These are phyloP conservation scores for Fusarium burgessii DNA, from an alignment of 2,329 filamentous ascomycete genomes.

Conservation along the genomic window DNA sequence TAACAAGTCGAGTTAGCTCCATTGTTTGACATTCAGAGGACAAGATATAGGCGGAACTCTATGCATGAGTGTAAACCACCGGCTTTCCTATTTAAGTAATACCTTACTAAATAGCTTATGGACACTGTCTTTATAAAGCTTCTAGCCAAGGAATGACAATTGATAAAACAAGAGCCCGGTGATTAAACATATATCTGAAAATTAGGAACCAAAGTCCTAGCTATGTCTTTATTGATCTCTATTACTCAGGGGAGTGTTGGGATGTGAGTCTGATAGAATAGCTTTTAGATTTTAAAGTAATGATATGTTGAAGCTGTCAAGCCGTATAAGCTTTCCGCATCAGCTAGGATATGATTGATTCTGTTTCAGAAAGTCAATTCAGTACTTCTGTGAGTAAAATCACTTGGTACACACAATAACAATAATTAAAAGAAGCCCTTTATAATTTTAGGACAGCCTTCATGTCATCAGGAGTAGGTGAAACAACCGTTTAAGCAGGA, in stretches of 20 bases:
- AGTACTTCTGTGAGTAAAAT: not conserved
- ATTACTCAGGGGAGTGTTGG: not conserved
- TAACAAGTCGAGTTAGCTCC: not conserved
- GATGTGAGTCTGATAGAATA: not conserved
- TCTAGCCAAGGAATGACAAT: not conserved
- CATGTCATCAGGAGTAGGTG: not conserved
- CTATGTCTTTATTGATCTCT: not conserved
- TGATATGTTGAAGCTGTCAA: not conserved
- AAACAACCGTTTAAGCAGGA: conserved; percentile 6
- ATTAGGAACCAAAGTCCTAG: not conserved
- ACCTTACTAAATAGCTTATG: not conserved
- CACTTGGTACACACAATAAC: no score
- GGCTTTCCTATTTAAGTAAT: conserved; percentile 7
- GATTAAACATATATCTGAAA: not conserved
- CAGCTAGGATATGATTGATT: not conserved
- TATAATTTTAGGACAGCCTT: not conserved
- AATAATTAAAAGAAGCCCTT: not conserved
- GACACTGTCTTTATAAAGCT: not conserved
- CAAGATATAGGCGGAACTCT: not conserved
- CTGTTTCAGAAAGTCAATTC: not conserved
- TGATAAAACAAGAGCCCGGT: not conserved
- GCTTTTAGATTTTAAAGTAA: not conserved
- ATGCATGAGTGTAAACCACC: not conserved
- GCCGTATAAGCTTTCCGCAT: not conserved
- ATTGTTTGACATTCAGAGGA: not conserved